Evolutionary conservation across 768 basidiomycete genomes (phyloP).

Genomic region (Russula lepida): DNA sequence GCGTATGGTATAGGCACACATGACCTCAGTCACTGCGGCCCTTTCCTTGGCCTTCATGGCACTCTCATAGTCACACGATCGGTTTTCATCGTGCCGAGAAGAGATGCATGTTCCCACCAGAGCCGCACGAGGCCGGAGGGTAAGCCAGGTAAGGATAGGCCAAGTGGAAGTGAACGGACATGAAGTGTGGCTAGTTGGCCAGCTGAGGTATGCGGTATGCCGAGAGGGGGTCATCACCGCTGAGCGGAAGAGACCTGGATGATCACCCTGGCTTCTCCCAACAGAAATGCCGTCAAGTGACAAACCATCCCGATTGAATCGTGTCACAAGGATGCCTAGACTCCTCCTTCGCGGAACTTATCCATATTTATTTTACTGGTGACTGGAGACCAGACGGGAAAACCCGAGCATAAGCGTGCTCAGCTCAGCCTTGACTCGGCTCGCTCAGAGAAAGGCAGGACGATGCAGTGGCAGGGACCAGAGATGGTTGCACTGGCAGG

Average conservation of each 20-base stretch:
- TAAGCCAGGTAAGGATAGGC: background rate
- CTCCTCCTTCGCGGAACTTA: background rate
- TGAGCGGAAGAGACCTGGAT: too few species aligned
- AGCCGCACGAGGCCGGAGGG: background rate
- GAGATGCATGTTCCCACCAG: background rate
- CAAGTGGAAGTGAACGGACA: background rate
- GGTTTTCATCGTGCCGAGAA: background rate
- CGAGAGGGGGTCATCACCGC: slow-evolving; percentile 11
- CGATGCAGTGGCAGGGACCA: background rate
- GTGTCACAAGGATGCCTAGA: background rate
- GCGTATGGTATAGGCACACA: background rate
- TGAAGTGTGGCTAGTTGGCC: background rate
- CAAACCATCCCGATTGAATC: slow-evolving; percentile 3
- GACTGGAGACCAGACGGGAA: background rate
- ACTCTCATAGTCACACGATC: background rate
- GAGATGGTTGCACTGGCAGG: background rate
- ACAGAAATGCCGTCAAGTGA: slow-evolving; percentile 1
- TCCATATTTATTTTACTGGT: too few species aligned
- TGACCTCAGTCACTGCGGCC: background rate
- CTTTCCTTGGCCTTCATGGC: background rate
- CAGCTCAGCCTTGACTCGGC: background rate
- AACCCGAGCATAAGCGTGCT: background rate
- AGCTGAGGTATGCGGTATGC: background rate
- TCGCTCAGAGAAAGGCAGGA: background rate
- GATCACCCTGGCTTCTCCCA: too few species aligned